phyloP scores from a whole-genome alignment of 1,284 basidiomycete species.

The Ustilago curta region DNA sequence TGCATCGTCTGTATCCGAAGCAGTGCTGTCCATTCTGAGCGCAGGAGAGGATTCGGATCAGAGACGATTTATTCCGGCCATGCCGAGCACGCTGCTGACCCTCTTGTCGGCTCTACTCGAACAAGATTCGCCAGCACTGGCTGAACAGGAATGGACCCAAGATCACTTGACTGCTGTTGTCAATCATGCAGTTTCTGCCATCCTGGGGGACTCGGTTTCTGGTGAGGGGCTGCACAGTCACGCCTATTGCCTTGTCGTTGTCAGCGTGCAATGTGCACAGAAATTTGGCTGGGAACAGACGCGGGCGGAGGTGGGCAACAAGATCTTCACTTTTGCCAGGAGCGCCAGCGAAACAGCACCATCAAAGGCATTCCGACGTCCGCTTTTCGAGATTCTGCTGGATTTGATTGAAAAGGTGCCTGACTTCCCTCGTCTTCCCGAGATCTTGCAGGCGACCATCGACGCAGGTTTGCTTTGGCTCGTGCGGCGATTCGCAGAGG shows the following conservation, averaged over 20 bases:
- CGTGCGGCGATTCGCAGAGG: conserved; percentile 70
- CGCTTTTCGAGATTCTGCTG: conserved; percentile 21
- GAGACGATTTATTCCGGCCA: neutral
- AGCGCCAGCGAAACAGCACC: conserved; percentile 15
- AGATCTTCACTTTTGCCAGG: conserved; percentile 15
- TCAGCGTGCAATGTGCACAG: conserved; percentile 18
- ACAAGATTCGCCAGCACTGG: conserved; percentile 7
- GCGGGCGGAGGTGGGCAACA: conserved; percentile 1
- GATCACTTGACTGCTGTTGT: conserved; percentile 13
- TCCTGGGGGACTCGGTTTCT: neutral
- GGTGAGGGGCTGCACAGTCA: conserved; percentile 11
- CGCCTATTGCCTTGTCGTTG: conserved; percentile 11
- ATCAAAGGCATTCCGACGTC: conserved; percentile 16
- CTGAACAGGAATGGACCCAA: conserved; percentile 12
- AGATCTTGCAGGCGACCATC: conserved; percentile 31
- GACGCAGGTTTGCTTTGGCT: conserved; percentile 62
- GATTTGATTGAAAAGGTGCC: conserved; percentile 14
- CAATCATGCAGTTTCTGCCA: neutral
- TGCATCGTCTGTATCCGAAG: conserved; percentile 9
- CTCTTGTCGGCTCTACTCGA: conserved; percentile 31
- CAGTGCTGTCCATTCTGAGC: conserved; percentile 8
- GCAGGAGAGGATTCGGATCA: neutral
- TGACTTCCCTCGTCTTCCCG: conserved; percentile 12
- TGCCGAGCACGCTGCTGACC: conserved; percentile 28
- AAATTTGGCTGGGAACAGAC: conserved; percentile 22